Percentiles rank a stretch among this genome's conserved stretches.
Evolutionary conservation across 23 red algal species (phyloP).

Genomic region (Gracilaria vermiculophylla): DNA sequence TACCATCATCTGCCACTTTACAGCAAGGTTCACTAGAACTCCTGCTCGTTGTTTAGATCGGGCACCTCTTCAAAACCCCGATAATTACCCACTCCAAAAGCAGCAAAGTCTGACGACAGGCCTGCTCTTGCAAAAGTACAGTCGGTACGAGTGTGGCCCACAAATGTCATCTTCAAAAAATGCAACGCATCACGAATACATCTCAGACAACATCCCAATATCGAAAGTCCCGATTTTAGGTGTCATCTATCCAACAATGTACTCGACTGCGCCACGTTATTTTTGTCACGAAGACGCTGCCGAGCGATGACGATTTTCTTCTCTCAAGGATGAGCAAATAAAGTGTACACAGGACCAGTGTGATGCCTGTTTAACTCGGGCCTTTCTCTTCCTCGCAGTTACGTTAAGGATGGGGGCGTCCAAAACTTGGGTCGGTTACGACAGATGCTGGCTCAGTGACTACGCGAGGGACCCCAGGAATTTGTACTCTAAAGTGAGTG

Average conservation of each 20-base stretch:
- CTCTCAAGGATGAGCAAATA: neutral
- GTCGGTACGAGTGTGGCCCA: neutral
- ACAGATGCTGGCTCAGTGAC: neutral
- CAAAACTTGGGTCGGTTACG: neutral
- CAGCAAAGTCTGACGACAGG: neutral
- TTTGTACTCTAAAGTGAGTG: neutral
- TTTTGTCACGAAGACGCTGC: neutral
- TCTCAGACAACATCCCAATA: neutral
- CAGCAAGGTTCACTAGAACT: neutral
- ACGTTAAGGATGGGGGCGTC: neutral
- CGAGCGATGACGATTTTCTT: neutral
- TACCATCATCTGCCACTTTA: neutral
- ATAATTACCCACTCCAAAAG: neutral
- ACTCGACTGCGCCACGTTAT: neutral
- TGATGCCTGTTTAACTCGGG: neutral
- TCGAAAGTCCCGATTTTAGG: neutral
- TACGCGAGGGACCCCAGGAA: neutral
- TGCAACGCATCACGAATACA: neutral
- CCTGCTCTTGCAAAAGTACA: neutral
- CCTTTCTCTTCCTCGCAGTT: neutral
- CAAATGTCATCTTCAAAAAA: neutral
- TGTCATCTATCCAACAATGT: neutral
- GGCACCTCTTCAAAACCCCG: neutral
- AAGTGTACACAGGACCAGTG: neutral
- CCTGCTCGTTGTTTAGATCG: neutral